Evolutionary conservation across 148 eudicot species (phyloP).

Genomic region (Rhododendron ovatum): DNA sequence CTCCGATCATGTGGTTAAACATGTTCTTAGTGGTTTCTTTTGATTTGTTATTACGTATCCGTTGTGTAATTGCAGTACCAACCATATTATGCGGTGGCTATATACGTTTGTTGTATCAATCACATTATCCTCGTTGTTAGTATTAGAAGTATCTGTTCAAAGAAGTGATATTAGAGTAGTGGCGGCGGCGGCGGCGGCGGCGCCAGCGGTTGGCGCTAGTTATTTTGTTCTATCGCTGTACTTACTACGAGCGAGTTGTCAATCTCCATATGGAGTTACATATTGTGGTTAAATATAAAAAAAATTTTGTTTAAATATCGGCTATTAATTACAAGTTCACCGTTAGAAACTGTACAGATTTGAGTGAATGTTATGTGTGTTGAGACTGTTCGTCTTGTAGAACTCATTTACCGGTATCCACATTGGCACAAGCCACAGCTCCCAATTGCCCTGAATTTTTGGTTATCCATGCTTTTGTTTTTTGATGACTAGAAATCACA

Average conservation of each 20-base stretch:
- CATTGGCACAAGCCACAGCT: background rate
- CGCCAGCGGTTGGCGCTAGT: background rate
- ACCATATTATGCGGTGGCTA: background rate
- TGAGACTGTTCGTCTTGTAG: background rate
- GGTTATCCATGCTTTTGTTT: background rate
- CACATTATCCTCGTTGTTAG: background rate
- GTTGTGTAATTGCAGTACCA: background rate
- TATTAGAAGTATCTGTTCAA: background rate
- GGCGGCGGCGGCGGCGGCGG: background rate
- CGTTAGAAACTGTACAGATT: background rate
- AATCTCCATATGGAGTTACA: background rate
- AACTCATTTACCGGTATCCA: background rate
- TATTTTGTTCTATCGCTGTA: background rate
- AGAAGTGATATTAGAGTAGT: background rate
- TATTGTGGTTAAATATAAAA: background rate
- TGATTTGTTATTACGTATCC: background rate
- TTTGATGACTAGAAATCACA: background rate
- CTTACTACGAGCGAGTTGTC: background rate
- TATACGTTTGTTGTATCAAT: background rate
- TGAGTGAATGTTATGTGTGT: background rate
- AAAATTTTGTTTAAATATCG: background rate
- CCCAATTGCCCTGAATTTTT: background rate
- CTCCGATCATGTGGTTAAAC: slow-evolving; percentile 13
- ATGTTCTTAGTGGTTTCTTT: slow-evolving; percentile 1
- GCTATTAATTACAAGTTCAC: background rate